Conservation (phyloP, 2,329 filamentous ascomycete species). For the Xylariaceae sp. region DNA sequence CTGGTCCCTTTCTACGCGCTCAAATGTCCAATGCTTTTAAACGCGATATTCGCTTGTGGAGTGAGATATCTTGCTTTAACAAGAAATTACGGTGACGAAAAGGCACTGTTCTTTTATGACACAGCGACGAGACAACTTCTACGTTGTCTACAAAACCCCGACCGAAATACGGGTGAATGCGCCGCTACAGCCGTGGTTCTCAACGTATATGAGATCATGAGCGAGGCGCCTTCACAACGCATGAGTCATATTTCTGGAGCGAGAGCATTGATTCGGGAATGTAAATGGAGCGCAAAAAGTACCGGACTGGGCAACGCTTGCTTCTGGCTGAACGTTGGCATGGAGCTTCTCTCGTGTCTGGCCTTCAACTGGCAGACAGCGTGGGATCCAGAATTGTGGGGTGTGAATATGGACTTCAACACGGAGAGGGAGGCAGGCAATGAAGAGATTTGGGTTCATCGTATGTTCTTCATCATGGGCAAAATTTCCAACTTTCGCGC, state of each 20-base stretch:
- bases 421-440: conserved; percentile 42
- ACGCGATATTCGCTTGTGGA: conserved; percentile 85
- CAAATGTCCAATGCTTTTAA: conserved; percentile 80
- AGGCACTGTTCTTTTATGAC: conserved; percentile 79
- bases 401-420: conserved; percentile 70
- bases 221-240: conserved; percentile 69
- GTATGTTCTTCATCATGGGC: conserved; percentile 83
- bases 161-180: conserved; percentile 78
- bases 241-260: conserved; percentile 89
- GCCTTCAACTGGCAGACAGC: conserved; percentile 82
- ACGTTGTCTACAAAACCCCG: conserved; percentile 74
- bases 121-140: conserved; percentile 76
- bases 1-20: conserved; percentile 80
- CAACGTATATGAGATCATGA: conserved; percentile 93
- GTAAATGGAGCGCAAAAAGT: conserved; percentile 78
- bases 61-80: conserved; percentile 73
- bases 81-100: conserved; percentile 65
- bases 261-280: conserved; percentile 81
- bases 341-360: conserved; percentile 86
- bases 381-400: conserved; percentile 90
- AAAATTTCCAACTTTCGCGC: conserved; percentile 84
- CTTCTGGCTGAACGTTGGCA: conserved; percentile 89
- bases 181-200: conserved; percentile 83
- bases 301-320: conserved; percentile 79
- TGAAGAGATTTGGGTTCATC: conserved; percentile 83